Evolutionary conservation across 805 yeast species (phyloP), one percentile per base, ranked within the genome.

Genomic region (Candida corydali): DNA sequence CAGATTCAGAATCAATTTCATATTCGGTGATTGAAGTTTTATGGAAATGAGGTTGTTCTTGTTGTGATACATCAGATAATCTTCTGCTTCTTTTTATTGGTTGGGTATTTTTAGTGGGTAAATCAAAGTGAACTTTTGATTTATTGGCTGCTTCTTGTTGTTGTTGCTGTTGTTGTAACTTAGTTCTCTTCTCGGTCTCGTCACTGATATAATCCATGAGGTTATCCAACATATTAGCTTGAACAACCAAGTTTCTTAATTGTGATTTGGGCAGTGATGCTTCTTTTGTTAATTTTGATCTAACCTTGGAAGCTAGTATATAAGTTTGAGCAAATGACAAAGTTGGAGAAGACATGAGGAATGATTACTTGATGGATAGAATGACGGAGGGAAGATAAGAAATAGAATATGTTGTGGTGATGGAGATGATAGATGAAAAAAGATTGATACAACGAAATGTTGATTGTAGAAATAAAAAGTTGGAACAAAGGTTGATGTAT

Each of bases 171-270:
- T 4, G 17, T 28, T 37, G 36, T 22, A 17, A 17, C 27, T 36
- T 41, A 25, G 42, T 42, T 41, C 63, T 42, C 44, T 57, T 55
- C 37, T 47, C 54, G 25, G 63, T 49, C 42, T 58, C 61, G 26
- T 41, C 49, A 32, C 60, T 43, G 25, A 75, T 59, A 38, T 61
- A 61, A 49, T 76, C 85, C 74, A 82, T 78, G 36, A 82, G 53
- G 42, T 65, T 69, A 51, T 82, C 88, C 44, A 82, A 67, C 64
- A 82, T 61, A 54, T 82, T 82, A 15, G 88, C 87, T 56, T 82
- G 88, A 27, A 78, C 70, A 3, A 82, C 86, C 26, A 82, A 65
- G 34, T 66, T 61, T 33, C 84, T 66, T 34, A 82, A 65, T 37
- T 76, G 62, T 22, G 80, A 73, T 47, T 78, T 81, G 10, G 73